These are phyloP conservation scores for Parmales sp. DNA, from an alignment of 108 stramenopile genomes.

Conservation along the genomic window DNA sequence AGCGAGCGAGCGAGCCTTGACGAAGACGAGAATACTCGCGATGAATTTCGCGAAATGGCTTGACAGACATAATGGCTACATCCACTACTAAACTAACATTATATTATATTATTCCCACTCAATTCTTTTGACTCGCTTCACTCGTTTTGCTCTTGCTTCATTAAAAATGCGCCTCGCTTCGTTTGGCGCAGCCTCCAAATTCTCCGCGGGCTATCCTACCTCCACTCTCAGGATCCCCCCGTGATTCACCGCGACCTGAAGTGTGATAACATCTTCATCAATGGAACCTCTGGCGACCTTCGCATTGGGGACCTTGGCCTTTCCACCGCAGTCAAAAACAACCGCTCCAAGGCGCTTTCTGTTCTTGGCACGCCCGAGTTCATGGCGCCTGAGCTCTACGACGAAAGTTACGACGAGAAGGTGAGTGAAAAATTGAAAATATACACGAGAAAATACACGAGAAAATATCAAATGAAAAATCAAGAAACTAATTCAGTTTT, in stretches of 20 bases:
- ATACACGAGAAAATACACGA: too few relatives aligned
- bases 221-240: slow-evolving; percentile 92
- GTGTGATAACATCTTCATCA: slow-evolving; percentile 95
- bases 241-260: slow-evolving; percentile 98
- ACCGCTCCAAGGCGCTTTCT: slow-evolving; percentile 59
- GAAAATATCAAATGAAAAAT: too few relatives aligned
- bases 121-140: too few relatives aligned
- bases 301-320: slow-evolving; percentile 95
- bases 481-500: too few relatives aligned
- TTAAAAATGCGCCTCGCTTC: too few relatives aligned
- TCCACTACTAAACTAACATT: too few relatives aligned
- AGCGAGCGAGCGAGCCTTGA: too few relatives aligned
- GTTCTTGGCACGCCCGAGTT: slow-evolving; percentile 97
- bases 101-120: too few relatives aligned
- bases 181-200: slow-evolving; percentile 89
- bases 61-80: too few relatives aligned
- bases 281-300: slow-evolving; percentile 90
- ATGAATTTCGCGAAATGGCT: too few relatives aligned
- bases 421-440: slow-evolving; percentile 10
- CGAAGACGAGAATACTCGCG: too few relatives aligned
- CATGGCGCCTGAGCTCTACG: slow-evolving; percentile 98
- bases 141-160: too few relatives aligned
- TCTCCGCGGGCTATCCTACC: slow-evolving; percentile 83
- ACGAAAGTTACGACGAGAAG: slow-evolving; percentile 91
- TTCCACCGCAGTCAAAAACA: slow-evolving; percentile 67